Conservation (phyloP, 2,329 filamentous ascomycete genomes). For the Talaromyces sp. region DNA sequence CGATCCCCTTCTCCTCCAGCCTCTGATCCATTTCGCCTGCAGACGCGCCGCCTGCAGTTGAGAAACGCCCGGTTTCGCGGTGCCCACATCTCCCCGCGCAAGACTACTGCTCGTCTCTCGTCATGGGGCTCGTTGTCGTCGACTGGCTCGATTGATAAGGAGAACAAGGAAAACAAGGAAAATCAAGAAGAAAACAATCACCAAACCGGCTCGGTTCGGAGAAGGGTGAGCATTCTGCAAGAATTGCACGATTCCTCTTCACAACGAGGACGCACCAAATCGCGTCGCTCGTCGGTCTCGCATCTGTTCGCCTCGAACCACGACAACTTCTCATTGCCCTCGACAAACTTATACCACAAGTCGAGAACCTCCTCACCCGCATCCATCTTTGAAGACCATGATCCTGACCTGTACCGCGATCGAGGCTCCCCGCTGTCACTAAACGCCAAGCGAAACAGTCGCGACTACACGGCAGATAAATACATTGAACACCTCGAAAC, state of each 20-base stretch:
- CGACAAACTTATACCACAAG: background rate
- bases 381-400: constrained; percentile 5
- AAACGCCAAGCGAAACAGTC: constrained; percentile 10
- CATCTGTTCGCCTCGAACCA: constrained; percentile 6
- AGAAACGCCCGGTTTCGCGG: constrained; percentile 25
- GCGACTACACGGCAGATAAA: constrained; percentile 33
- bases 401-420: constrained; percentile 1
- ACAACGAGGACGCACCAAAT: constrained; percentile 14
- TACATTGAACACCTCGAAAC: constrained; percentile 48
- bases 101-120: constrained; percentile 15
- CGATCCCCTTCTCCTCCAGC: constrained; percentile 10
- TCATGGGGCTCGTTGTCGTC: constrained; percentile 16
- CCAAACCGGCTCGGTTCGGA: constrained; percentile 10
- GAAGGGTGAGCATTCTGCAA: constrained; percentile 22
- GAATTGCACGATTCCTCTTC: constrained; percentile 24
- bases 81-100: constrained; percentile 16
- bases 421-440: constrained; percentile 17
- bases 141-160: constrained; percentile 16
- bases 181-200: background rate
- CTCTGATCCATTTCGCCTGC: constrained; percentile 18
- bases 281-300: constrained; percentile 14
- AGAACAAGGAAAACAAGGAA: constrained; percentile 9
- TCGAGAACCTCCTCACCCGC: background rate
- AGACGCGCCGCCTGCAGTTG: constrained; percentile 22
- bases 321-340: background rate